Base-by-base conservation (phyloP, 306 rosid genomes). In the Delonix regia region DNA sequence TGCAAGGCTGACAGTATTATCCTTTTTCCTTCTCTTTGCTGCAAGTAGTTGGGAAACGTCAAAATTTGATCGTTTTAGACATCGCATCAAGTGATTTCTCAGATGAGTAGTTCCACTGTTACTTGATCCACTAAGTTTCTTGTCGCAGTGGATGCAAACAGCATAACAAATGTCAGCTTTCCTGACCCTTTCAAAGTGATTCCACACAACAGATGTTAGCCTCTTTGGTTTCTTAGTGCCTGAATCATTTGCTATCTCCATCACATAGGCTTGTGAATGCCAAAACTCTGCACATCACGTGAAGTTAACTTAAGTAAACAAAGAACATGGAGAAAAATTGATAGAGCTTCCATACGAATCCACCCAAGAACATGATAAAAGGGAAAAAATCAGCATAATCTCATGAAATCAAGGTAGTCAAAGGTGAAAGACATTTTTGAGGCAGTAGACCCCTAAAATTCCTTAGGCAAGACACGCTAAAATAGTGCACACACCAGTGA, bases 111-210 rank as follows among this genome's bases (percentile, higher is more conserved):
- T 95, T 74, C 99, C 99, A 41, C 99, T 95, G 59, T 95, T 95
- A 83, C 99, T 95, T 22, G 99, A 95, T 71, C 98, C 99, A 82
- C 99, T 95, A 77, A 95, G 99, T 79, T 85, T 95, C 92, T 95
- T 95, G 89, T 88, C 91, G 68, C 99, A 95, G 75, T 95, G 98
- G 57, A 91, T 82, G 76, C 99, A 95, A 73, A 95, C 92, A 66
- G 99, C 98, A 85, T 91, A 93, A 45, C 98, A 93, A 69, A 84
- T 80, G 62, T 95, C 99, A 48, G 86, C 98, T 88, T 93, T 95
- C 82, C 94, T 90, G 71, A 93, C 87, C 81, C 96, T 87, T 85
- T 95, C 99, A 83, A 95, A 95, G 85, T 95, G 99, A 85, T 95
- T 93, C 98, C 99, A 95, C 21, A 95, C 99, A 24, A 95, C 92